These are phyloP conservation scores for Endoconidiophora laricicola DNA, from an alignment of 2,329 filamentous ascomycete species.

Conservation along the genomic window DNA sequence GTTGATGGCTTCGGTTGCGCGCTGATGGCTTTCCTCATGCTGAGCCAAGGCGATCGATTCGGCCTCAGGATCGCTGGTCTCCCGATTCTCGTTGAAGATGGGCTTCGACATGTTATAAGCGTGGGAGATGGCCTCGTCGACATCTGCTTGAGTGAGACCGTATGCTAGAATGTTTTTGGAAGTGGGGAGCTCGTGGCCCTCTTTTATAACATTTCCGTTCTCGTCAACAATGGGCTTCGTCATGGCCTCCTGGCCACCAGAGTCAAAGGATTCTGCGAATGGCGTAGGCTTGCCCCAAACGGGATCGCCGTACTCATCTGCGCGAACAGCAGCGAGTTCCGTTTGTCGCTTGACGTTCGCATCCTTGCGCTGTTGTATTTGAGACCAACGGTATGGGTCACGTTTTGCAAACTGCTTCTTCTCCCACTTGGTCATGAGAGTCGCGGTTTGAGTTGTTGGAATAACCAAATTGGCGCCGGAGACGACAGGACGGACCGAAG, in stretches of 20 bases:
- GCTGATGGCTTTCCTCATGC: conserved; percentile 42
- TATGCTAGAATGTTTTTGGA: conserved; percentile 51
- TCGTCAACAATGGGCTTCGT: conserved; percentile 24
- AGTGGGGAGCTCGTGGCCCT: conserved; percentile 28
- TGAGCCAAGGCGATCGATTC: conserved; percentile 19
- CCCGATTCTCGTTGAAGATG: conserved; percentile 20
- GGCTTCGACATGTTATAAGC: conserved; percentile 54
- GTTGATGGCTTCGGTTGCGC: conserved; percentile 56
- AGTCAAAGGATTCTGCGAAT: conserved; percentile 69
- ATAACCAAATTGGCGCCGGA: conserved; percentile 30
- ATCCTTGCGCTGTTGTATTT: conserved; percentile 67
- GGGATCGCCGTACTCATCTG: conserved; percentile 54
- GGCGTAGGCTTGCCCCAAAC: conserved; percentile 64
- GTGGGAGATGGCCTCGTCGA: conserved; percentile 47
- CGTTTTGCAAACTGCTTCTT: conserved; percentile 49
- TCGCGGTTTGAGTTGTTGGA: conserved; percentile 47
- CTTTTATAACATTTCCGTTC: conserved; percentile 25
- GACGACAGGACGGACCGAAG: conserved; percentile 28
- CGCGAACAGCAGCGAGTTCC: conserved; percentile 48
- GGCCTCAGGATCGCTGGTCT: conserved; percentile 18
- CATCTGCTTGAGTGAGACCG: conserved; percentile 50
- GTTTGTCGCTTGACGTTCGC: conserved; percentile 64
- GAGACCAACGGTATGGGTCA: conserved; percentile 69
- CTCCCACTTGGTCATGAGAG: conserved; percentile 39
- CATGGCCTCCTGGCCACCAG: conserved; percentile 32